A percentile compares a stretch with the other conserved stretches of the same genome.
Evolutionary conservation across 495 filamentous ascomycete genomes (phyloP).

Genomic region (Pyrenopolyporus hunteri): DNA sequence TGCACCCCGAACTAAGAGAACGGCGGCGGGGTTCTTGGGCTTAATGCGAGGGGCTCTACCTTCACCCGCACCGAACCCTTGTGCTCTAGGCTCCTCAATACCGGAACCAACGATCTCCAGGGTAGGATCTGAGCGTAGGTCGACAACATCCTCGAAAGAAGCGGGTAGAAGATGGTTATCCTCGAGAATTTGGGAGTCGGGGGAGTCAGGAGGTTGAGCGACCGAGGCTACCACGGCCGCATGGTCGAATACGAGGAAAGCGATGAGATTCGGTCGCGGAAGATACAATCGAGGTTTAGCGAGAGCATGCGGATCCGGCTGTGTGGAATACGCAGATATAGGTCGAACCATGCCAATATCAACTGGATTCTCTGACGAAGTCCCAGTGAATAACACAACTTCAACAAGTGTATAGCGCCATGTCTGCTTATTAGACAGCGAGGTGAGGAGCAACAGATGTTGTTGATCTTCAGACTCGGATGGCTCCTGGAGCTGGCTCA

Average conservation of each 20-base stretch:
- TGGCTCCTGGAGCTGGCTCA: constrained; percentile 50
- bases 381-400: constrained; percentile 44
- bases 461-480: constrained; percentile 52
- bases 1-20: constrained; percentile 78
- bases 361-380: constrained; percentile 35
- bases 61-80: constrained; percentile 48
- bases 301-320: constrained; percentile 46
- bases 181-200: constrained; percentile 71
- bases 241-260: constrained; percentile 79
- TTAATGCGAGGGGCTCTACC: constrained; percentile 54
- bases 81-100: constrained; percentile 57
- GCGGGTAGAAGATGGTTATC: constrained; percentile 63
- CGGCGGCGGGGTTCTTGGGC: constrained; percentile 65
- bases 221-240: constrained; percentile 79
- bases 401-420: constrained; percentile 54
- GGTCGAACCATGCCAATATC: constrained; percentile 63
- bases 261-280: constrained; percentile 75
- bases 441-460: constrained; percentile 51
- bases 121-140: constrained; percentile 70
- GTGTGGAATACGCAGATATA: constrained; percentile 65
- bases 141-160: constrained; percentile 82
- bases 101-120: constrained; percentile 68
- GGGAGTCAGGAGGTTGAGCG: constrained; percentile 61
- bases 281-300: constrained; percentile 74
- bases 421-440: constrained; percentile 42